These are phyloP conservation scores for Moricandia moricandioides DNA, from an alignment of 345 rosid genomes.

Conservation along the genomic window DNA sequence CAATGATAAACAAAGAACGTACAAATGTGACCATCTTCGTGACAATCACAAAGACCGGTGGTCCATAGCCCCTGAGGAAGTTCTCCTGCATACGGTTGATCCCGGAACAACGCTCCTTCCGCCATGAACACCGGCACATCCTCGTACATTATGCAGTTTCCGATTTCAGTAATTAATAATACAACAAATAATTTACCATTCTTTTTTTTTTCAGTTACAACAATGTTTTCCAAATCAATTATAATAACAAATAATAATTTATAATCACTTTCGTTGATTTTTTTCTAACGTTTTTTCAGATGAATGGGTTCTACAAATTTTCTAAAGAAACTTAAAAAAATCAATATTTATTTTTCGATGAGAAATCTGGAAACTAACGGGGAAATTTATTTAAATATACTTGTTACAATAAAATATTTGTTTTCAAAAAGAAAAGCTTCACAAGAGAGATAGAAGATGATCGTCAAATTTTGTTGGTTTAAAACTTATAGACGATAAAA, in stretches of 20 bases:
- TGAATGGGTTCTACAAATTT: background rate
- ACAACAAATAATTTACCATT: background rate
- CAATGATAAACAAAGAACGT: conserved; percentile 3
- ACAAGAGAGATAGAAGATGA: conserved; percentile 5
- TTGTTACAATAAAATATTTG: background rate
- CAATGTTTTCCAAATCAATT: no score
- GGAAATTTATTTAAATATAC: background rate
- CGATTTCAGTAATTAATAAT: background rate
- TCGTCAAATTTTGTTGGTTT: conserved; percentile 15
- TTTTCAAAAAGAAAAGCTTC: background rate
- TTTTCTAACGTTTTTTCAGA: conserved; percentile 3
- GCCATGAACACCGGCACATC: conserved; percentile 40
- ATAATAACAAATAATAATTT: background rate
- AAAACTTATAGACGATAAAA: background rate
- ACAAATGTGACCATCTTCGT: conserved; percentile 53
- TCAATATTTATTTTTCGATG: background rate
- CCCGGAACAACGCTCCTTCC: conserved; percentile 31
- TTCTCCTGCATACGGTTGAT: conserved; percentile 38
- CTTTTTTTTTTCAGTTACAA: no score
- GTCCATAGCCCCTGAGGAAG: conserved; percentile 53
- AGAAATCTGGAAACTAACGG: background rate
- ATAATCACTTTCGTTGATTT: background rate
- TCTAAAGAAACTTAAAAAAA: background rate
- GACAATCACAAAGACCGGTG: conserved; percentile 50
- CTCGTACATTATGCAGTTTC: conserved; percentile 28